These are phyloP conservation scores for Trypanosoma vivax DNA, from an alignment of 208 protist species.

Conservation along the genomic window DNA sequence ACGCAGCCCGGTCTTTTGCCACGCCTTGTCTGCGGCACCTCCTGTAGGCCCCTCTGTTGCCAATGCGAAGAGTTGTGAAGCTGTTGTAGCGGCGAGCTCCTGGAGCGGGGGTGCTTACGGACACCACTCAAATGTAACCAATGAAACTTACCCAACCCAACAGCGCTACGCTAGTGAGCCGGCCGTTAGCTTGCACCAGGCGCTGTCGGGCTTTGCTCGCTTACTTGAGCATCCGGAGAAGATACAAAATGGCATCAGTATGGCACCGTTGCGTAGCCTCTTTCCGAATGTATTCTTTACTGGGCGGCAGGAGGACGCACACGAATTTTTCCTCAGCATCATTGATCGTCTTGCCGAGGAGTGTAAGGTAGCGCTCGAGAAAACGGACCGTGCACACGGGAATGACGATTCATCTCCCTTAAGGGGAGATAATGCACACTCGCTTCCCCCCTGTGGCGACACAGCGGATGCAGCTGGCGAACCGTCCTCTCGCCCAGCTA, in stretches of 20 bases:
- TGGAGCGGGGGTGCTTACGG: no score
- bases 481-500: not conserved
- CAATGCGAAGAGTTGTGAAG: slow-evolving; percentile 1
- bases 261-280: slow-evolving; percentile 28
- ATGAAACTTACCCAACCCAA: no score
- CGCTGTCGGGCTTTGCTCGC: not conserved
- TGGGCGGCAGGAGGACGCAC: slow-evolving; percentile 76
- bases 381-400: not conserved
- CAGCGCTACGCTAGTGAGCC: no score
- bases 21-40: slow-evolving; percentile 26
- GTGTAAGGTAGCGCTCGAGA: slow-evolving; percentile 22
- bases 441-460: slow-evolving; percentile 6
- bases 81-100: no score
- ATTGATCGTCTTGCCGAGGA: slow-evolving; percentile 63
- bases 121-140: no score
- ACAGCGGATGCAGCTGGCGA: not conserved
- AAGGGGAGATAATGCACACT: not conserved
- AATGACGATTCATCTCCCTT: not conserved
- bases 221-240: slow-evolving; percentile 7
- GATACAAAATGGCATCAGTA: slow-evolving; percentile 16
- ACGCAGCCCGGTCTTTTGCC: slow-evolving; percentile 45
- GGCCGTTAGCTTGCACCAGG: slow-evolving; percentile 1
- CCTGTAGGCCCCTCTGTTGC: slow-evolving; percentile 6
- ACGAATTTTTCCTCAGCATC: slow-evolving; percentile 68
- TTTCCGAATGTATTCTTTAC: slow-evolving; percentile 52